phyloP scores from a whole-genome alignment of 2,329 filamentous ascomycete genomes.

The Aspergillus proliferans region DNA sequence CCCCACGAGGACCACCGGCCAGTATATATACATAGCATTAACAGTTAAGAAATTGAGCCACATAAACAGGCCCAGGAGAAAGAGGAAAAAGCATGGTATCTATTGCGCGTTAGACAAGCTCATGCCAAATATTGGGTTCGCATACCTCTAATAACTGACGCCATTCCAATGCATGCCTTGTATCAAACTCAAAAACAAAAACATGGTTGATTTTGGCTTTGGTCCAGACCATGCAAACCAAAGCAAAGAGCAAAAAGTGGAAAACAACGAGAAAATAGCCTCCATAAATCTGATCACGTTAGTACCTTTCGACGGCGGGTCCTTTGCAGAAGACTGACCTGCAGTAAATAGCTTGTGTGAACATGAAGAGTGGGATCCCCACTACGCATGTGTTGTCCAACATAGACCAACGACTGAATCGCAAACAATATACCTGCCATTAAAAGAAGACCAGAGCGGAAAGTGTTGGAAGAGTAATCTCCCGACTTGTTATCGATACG shows the following conservation, averaged over 20 bases:
- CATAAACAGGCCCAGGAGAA: conserved; percentile 68
- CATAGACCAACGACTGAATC: conserved; percentile 61
- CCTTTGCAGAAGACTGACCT: conserved; percentile 37
- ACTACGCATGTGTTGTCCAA: conserved; percentile 46
- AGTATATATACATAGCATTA: conserved; percentile 71
- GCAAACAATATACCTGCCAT: conserved; percentile 62
- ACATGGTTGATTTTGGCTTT: conserved; percentile 85
- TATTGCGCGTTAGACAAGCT: conserved; percentile 23
- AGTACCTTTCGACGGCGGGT: conserved; percentile 8
- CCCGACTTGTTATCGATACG: conserved; percentile 57
- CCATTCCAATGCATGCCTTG: conserved; percentile 81
- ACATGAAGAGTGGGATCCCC: conserved; percentile 44
- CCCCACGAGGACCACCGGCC: conserved; percentile 72
- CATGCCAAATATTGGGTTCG: background rate
- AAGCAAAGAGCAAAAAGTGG: conserved; percentile 74
- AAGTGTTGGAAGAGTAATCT: conserved; percentile 54
- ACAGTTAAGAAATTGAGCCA: conserved; percentile 82
- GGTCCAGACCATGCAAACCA: conserved; percentile 79
- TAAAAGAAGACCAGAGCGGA: conserved; percentile 59
- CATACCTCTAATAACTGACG: conserved; percentile 68
- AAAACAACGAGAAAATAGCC: conserved; percentile 83
- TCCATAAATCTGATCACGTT: conserved; percentile 65
- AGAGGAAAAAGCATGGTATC: conserved; percentile 77
- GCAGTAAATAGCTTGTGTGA: conserved; percentile 64
- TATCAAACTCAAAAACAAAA: conserved; percentile 96